These are phyloP conservation scores for Pezicula carpinea DNA, from an alignment of 2,329 filamentous ascomycete species.

Conservation along the genomic window DNA sequence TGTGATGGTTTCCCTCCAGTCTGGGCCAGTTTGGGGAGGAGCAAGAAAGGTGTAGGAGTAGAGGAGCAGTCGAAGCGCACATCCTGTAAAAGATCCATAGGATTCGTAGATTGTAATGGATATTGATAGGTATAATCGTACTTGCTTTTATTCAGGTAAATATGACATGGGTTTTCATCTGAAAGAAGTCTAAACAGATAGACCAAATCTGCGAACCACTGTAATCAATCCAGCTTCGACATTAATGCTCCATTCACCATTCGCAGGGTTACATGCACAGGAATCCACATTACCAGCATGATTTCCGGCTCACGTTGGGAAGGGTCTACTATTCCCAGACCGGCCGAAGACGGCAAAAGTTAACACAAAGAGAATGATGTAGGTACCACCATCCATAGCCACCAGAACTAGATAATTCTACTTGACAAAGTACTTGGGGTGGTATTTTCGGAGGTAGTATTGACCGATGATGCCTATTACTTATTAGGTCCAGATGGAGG, in stretches of 20 bases:
- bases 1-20: too few relatives aligned
- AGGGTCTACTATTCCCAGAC: slow-evolving; percentile 21
- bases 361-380: slow-evolving; percentile 33
- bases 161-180: too few relatives aligned
- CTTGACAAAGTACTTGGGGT: slow-evolving; percentile 25
- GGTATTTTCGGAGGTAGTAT: slow-evolving; percentile 31
- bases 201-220: too few relatives aligned
- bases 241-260: neutral
- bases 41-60: too few relatives aligned
- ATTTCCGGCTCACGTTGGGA: neutral
- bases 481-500: slow-evolving; percentile 31
- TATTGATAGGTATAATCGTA: too few relatives aligned
- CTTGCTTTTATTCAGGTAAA: too few relatives aligned
- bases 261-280: neutral
- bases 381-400: slow-evolving; percentile 32
- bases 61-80: too few relatives aligned
- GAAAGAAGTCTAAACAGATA: too few relatives aligned
- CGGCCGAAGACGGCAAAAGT: slow-evolving; percentile 37
- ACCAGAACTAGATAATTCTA: slow-evolving; percentile 34
- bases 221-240: too few relatives aligned
- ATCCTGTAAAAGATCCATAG: too few relatives aligned
- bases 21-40: too few relatives aligned
- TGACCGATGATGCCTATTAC: slow-evolving; percentile 31
- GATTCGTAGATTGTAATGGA: too few relatives aligned
- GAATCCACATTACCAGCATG: neutral